Conservation (phyloP, 129 eudicot species). For the sunflower (Helianthus annuus) region DNA sequence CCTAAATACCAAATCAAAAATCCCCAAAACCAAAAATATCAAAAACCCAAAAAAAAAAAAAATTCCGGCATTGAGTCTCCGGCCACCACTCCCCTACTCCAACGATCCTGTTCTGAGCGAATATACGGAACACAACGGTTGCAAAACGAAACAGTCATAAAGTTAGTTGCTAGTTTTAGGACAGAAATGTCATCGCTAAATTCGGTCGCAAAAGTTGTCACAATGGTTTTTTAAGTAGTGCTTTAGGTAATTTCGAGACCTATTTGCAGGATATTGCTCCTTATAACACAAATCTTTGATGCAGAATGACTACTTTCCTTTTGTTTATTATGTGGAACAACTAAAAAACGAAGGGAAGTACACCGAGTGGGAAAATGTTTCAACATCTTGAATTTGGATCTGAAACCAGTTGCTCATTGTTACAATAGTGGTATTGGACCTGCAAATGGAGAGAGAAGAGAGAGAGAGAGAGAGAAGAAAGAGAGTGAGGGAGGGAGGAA, state of each 20-base stretch:
- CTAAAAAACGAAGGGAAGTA: constrained; percentile 53
- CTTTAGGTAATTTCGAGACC: too few species aligned
- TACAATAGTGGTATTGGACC: constrained; percentile 55
- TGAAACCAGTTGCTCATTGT: constrained; percentile 64
- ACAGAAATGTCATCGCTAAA: not conserved
- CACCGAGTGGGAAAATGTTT: constrained; percentile 79
- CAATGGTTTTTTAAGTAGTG: too few species aligned
- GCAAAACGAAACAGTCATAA: not conserved
- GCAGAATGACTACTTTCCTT: constrained; percentile 82
- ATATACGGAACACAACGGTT: too few species aligned
- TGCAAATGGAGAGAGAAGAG: too few species aligned
- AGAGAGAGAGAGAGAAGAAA: too few species aligned
- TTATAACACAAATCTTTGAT: constrained; percentile 25
- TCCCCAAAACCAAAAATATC: too few species aligned
- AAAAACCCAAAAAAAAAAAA: too few species aligned
- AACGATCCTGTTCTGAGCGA: too few species aligned
- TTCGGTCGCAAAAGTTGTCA: not conserved
- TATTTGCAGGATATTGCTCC: not conserved
- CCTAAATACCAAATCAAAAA: too few species aligned
- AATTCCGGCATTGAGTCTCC: too few species aligned
- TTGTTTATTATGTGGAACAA: constrained; percentile 70
- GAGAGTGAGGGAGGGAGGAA: too few species aligned
- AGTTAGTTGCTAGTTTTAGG: not conserved
- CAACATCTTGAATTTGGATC: constrained; percentile 59
- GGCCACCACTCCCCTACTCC: too few species aligned